These are phyloP conservation scores for Pyricularia sp. DNA, from an alignment of 2,329 filamentous ascomycete genomes.

Conservation along the genomic window DNA sequence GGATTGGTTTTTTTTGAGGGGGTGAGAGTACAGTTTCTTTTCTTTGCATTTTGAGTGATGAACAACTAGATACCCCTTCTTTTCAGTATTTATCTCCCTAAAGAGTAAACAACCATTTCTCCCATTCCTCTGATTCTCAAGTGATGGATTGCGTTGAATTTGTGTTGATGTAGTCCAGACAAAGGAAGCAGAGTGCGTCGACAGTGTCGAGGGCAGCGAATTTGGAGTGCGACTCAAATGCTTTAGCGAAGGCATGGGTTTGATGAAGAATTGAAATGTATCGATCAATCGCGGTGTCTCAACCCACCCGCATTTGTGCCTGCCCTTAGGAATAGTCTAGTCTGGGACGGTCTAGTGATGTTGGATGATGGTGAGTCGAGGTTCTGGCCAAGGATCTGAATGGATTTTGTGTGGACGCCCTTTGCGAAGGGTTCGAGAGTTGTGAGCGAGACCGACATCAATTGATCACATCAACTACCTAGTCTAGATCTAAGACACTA, in stretches of 20 bases:
- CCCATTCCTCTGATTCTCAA: neutral
- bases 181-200: neutral
- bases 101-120: neutral
- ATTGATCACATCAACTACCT: neutral
- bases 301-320: neutral
- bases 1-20: neutral
- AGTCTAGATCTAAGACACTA: neutral
- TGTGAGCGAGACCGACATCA: neutral
- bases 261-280: slow-evolving; percentile 5
- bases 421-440: neutral
- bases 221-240: neutral
- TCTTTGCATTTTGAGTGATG: neutral
- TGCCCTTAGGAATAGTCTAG: neutral
- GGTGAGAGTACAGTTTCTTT: neutral
- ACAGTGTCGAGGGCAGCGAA: neutral
- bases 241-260: slow-evolving; percentile 5
- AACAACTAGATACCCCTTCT: neutral
- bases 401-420: neutral
- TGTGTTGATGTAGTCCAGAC: neutral
- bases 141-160: neutral
- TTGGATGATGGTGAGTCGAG: neutral
- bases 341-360: neutral
- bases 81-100: neutral
- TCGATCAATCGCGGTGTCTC: neutral
- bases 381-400: neutral